Conservation (phyloP, 495 filamentous ascomycete species). For the Aspergillus diversus region DNA sequence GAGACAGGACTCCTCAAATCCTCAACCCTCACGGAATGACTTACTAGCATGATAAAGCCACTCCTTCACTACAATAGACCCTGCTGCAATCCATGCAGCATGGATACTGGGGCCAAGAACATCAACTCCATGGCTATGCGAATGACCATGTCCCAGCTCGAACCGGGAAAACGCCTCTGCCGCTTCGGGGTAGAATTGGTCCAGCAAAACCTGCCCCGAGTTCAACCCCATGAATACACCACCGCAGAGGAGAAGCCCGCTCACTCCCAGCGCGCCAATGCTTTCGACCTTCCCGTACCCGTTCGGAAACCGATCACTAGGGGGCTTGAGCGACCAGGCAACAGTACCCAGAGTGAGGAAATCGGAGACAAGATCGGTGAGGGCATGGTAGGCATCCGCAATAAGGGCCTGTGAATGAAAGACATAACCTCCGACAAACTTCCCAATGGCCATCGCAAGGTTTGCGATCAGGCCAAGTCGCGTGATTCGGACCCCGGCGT, state of each 20-base stretch:
- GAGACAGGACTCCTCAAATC: background rate
- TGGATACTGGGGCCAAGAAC: slow-evolving; percentile 78
- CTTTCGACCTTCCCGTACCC: slow-evolving; percentile 98
- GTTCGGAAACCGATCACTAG: slow-evolving; percentile 78
- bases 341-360: slow-evolving; percentile 92
- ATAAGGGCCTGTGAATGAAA: slow-evolving; percentile 94
- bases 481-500: slow-evolving; percentile 94
- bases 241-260: slow-evolving; percentile 81
- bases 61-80: slow-evolving; percentile 89
- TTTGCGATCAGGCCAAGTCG: slow-evolving; percentile 91
- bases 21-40: slow-evolving; percentile 34
- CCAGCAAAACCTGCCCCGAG: slow-evolving; percentile 72
- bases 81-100: slow-evolving; percentile 93
- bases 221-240: slow-evolving; percentile 89
- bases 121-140: slow-evolving; percentile 61
- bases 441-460: slow-evolving; percentile 88
- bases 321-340: slow-evolving; percentile 83
- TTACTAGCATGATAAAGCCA: slow-evolving; percentile 96
- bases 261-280: slow-evolving; percentile 89
- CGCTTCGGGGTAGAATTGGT: slow-evolving; percentile 77
- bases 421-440: slow-evolving; percentile 87
- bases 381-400: slow-evolving; percentile 91
- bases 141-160: slow-evolving; percentile 58
- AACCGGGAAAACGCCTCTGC: slow-evolving; percentile 65
- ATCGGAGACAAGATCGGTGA: slow-evolving; percentile 94